Evolutionary conservation across 2,329 filamentous ascomycete genomes (phyloP), one percentile per base, ranked within the genome.

Genomic region (Ophiosphaerella narmari): DNA sequence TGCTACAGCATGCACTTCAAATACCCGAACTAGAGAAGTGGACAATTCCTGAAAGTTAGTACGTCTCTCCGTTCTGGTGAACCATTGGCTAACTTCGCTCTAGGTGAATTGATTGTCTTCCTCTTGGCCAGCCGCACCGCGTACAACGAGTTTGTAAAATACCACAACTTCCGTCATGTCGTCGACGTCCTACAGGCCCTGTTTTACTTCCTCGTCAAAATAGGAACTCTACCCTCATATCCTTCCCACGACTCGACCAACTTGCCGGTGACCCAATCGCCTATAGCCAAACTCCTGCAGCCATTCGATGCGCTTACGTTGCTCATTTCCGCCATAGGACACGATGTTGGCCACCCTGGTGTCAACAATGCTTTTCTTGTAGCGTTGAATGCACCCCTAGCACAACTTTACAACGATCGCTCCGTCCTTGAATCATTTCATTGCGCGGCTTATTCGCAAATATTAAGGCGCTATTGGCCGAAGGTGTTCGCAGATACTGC

Each of bases 311-410:
- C 89, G 5, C 80, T 99, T 45, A 93, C 91, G 0, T 82, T 99
- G 2, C 81, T 99, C 39, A 88, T 97, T 58, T 93, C 93, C 7
- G 94, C 94, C n/a, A 95, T 99, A 66, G 94, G 94, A 36, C 94
- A 99, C 63, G 94, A 99, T 70, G 94, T 97, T 34, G 94, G 94
- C 18, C 94, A 99, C 70, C 94, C 94, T 0, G 94, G 94, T 47
- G 94, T 99, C 66, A 99, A 97, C 77, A 99, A 99, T 70, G 91
- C 93, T 26, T 99, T 99, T 69, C 80, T 99, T 5, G 86, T 96
- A 14, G 91, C 90, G 29, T 82, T 97, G 29, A 96, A 97, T 69
- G 90, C 94, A 14, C 93, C 94, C 1, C 79, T 99, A 24, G 94
- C 94, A 11, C 92, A 97, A 72, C 80, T 97, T 12, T 99, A 97